Evolutionary conservation across 306 rosid species (phyloP).

Genomic region (Leucaena leucocephala): DNA sequence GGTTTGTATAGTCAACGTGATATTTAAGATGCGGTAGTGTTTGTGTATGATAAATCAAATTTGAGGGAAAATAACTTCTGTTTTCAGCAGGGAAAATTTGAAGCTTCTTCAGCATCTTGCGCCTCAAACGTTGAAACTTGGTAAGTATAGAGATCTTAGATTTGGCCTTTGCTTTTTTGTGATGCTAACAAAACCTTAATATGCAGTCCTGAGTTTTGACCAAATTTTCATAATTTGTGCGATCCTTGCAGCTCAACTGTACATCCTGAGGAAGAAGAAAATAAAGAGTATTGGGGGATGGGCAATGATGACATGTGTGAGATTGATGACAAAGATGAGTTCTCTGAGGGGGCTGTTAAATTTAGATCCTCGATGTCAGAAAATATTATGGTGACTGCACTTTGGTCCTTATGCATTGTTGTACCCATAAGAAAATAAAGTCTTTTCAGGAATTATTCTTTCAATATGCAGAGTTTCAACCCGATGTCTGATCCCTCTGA

Average conservation of each 20-base stretch:
- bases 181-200: constrained; percentile 49
- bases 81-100: constrained; percentile 59
- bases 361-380: constrained; percentile 49
- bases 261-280: constrained; percentile 48
- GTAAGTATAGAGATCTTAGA: constrained; percentile 48
- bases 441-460: constrained; percentile 27
- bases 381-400: constrained; percentile 62
- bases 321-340: constrained; percentile 70
- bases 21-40: constrained; percentile 26
- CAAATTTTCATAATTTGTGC: constrained; percentile 59
- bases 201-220: constrained; percentile 38
- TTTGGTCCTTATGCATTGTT: constrained; percentile 16
- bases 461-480: constrained; percentile 75
- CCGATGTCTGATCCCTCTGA: constrained; percentile 91
- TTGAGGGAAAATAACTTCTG: constrained; percentile 30
- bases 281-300: constrained; percentile 58
- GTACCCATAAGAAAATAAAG: constrained; percentile 23
- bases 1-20: constrained; percentile 58
- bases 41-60: constrained; percentile 25
- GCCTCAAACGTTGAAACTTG: constrained; percentile 43
- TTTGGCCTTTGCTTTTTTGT: constrained; percentile 32
- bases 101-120: constrained; percentile 49
- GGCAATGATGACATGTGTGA: constrained; percentile 77
- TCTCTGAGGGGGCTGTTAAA: constrained; percentile 48
- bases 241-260: constrained; percentile 57